These are phyloP conservation scores for Blastobotrys americana DNA, from an alignment of 805 yeast species.

Conservation along the genomic window DNA sequence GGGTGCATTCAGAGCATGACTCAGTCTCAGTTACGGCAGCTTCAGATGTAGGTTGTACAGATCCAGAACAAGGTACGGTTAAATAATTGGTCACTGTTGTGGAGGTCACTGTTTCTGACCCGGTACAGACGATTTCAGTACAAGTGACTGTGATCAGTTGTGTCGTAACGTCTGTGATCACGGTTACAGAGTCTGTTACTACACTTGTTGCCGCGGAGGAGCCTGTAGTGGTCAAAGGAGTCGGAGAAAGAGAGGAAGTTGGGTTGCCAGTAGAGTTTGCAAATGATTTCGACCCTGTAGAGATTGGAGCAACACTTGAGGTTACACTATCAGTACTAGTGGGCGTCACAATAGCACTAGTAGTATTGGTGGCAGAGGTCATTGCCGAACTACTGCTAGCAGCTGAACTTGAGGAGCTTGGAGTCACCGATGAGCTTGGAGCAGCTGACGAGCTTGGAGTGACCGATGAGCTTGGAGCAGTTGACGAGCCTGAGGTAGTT, in stretches of 20 bases:
- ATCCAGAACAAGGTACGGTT: neutral
- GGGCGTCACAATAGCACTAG: neutral
- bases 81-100: neutral
- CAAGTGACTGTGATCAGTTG: neutral
- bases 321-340: neutral
- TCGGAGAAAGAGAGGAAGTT: neutral
- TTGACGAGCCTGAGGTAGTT: neutral
- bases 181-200: neutral
- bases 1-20: too few relatives aligned
- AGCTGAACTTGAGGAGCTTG: neutral
- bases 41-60: too few relatives aligned
- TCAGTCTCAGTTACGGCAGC: too few relatives aligned
- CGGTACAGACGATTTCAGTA: neutral
- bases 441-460: neutral
- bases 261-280: neutral
- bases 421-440: neutral
- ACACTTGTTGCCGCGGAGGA: neutral
- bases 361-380: neutral
- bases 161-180: neutral
- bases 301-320: neutral
- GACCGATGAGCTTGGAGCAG: neutral
- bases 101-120: neutral
- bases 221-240: neutral
- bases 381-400: neutral
- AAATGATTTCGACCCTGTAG: neutral